phyloP scores from a whole-genome alignment of 139 green algal genomes.

The Asterochloris erici region DNA sequence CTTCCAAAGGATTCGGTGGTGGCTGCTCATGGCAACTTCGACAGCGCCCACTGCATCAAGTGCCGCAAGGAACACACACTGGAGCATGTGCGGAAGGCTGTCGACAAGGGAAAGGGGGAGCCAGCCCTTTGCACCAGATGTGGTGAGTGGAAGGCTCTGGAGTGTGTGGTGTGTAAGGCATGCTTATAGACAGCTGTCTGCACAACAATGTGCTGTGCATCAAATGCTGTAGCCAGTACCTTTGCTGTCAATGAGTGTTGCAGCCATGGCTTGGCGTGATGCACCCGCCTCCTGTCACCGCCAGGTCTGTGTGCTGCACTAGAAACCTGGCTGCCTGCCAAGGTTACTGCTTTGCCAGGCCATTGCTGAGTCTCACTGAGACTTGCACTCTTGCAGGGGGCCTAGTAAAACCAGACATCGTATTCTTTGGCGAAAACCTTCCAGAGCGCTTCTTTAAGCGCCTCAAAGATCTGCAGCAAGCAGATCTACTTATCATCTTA shows the following conservation, averaged over 20 bases:
- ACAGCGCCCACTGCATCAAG: slow-evolving; percentile 35
- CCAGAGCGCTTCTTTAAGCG: slow-evolving; percentile 61
- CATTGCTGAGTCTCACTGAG: not conserved
- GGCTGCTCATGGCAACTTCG: slow-evolving; percentile 88
- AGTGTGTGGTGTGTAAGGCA: no score
- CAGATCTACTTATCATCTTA: slow-evolving; percentile 85
- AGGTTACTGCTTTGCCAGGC: not conserved
- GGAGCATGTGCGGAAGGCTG: slow-evolving; percentile 40
- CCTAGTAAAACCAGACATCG: slow-evolving; percentile 84
- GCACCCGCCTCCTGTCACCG: not conserved
- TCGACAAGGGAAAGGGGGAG: slow-evolving; percentile 29
- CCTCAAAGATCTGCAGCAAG: slow-evolving; percentile 31
- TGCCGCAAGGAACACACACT: slow-evolving; percentile 37
- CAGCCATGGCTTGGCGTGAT: not conserved
- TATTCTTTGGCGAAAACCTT: slow-evolving; percentile 87
- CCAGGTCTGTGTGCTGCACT: no score
- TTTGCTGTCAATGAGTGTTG: not conserved
- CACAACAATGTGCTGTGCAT: no score
- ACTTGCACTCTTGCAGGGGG: slow-evolving; percentile 25
- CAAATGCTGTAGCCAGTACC: no score
- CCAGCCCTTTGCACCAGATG: not conserved
- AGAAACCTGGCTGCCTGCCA: no score
- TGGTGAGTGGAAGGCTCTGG: not conserved
- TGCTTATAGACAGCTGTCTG: no score
- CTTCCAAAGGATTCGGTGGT: slow-evolving; percentile 57